Percentiles rank a stretch among this genome's conserved stretches.
These are phyloP conservation scores for Radiomyces spectabilis DNA, from an alignment of 192 early-diverging fungal genomes.

Conservation along the genomic window DNA sequence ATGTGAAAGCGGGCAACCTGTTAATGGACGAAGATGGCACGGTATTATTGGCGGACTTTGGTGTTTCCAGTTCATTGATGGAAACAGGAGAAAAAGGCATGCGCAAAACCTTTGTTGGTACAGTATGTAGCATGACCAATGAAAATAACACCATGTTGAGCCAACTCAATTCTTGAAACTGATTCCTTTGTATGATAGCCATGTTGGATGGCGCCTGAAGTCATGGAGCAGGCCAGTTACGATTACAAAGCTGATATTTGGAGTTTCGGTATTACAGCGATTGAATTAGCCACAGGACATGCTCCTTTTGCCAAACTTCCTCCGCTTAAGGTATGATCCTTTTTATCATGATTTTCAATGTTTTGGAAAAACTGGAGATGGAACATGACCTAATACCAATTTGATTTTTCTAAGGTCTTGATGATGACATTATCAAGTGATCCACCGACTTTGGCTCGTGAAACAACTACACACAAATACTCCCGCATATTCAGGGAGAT, in stretches of 20 bases:
- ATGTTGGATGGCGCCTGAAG: slow-evolving; percentile 68
- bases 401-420: slow-evolving; percentile 43
- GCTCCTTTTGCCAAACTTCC: slow-evolving; percentile 85
- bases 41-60: slow-evolving; percentile 59
- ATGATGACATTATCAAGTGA: slow-evolving; percentile 86
- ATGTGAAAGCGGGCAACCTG: slow-evolving; percentile 66
- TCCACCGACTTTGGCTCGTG: slow-evolving; percentile 77
- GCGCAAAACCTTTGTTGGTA: slow-evolving; percentile 66
- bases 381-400: not conserved
- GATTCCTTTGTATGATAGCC: slow-evolving; percentile 18
- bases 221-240: slow-evolving; percentile 86
- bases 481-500: slow-evolving; percentile 76
- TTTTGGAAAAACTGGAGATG: too few relatives aligned
- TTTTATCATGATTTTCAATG: not conserved
- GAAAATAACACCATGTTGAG: not conserved
- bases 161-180: too few relatives aligned
- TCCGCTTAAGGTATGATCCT: slow-evolving; percentile 60
- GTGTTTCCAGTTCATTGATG: slow-evolving; percentile 56
- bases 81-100: slow-evolving; percentile 54
- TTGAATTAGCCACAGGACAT: slow-evolving; percentile 80
- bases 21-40: slow-evolving; percentile 60
- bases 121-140: slow-evolving; percentile 24
- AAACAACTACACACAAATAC: slow-evolving; percentile 65
- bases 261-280: slow-evolving; percentile 83
- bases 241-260: slow-evolving; percentile 88